These are phyloP conservation scores for Dendrothele bispora DNA, from an alignment of 768 basidiomycete species.

Conservation along the genomic window DNA sequence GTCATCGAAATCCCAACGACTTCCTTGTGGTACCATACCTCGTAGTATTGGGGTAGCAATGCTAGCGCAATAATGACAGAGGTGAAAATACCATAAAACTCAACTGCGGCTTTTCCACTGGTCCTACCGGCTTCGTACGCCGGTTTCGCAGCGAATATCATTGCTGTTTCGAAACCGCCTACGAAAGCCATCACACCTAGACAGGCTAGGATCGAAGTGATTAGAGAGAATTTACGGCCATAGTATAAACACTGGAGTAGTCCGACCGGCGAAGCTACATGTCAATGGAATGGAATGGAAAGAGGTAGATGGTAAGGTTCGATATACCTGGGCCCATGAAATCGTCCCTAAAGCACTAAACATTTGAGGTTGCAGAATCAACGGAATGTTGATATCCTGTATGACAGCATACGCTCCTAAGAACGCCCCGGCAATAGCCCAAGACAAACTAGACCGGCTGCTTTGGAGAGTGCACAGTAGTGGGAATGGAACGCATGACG, in stretches of 20 bases:
- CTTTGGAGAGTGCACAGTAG: not conserved
- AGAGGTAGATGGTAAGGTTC: not conserved
- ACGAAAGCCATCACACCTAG: conserved; percentile 41
- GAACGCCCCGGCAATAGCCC: conserved; percentile 59
- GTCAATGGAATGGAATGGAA: not conserved
- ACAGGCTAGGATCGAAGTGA: conserved; percentile 33
- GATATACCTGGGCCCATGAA: conserved; percentile 6
- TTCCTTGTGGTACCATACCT: conserved; percentile 65
- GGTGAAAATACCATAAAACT: conserved; percentile 62
- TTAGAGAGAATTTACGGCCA: conserved; percentile 37
- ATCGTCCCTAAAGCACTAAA: conserved; percentile 38
- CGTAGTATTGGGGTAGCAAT: conserved; percentile 68
- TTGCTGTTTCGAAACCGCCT: conserved; percentile 58
- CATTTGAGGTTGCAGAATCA: conserved; percentile 67
- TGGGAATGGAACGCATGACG: not conserved
- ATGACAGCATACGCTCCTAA: conserved; percentile 69
- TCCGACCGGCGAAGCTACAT: conserved; percentile 40
- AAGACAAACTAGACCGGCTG: conserved; percentile 53
- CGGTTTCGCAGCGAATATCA: conserved; percentile 60
- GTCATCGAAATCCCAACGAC: conserved; percentile 67
- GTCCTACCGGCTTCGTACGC: conserved; percentile 27
- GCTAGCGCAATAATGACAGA: conserved; percentile 57
- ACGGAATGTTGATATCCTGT: conserved; percentile 67
- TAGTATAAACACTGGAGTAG: conserved; percentile 77
- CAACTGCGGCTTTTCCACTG: conserved; percentile 26